Conservation (phyloP, 2,329 filamentous ascomycete genomes). For the Pseudogymnoascus sp. region DNA sequence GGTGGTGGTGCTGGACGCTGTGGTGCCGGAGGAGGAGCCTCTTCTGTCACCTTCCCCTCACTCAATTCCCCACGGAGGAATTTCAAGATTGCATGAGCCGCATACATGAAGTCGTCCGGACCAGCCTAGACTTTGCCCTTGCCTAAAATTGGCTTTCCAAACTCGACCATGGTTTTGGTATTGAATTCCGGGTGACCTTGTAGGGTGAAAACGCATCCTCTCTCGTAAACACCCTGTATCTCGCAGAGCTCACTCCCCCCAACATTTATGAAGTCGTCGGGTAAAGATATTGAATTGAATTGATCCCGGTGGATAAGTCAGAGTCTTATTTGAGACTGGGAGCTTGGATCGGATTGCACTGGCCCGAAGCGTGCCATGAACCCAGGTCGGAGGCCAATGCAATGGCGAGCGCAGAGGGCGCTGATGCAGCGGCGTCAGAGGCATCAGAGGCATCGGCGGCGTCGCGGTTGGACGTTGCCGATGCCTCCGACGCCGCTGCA, state of each 20-base stretch:
- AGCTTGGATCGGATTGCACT: slow-evolving; percentile 8
- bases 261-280: slow-evolving; percentile 17
- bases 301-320: slow-evolving; percentile 35
- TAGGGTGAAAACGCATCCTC: slow-evolving; percentile 33
- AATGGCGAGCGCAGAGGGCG: too few species aligned
- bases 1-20: background rate
- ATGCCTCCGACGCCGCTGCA: too few species aligned
- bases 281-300: slow-evolving; percentile 20
- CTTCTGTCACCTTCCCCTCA: background rate
- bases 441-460: too few species aligned
- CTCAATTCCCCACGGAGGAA: slow-evolving; percentile 24
- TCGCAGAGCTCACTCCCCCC: slow-evolving; percentile 28
- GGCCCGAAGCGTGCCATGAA: slow-evolving; percentile 20
- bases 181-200: slow-evolving; percentile 41
- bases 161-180: slow-evolving; percentile 31
- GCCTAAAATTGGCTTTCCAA: slow-evolving; percentile 25
- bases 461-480: too few species aligned
- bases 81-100: slow-evolving; percentile 25
- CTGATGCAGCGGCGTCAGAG: too few species aligned
- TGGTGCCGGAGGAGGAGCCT: background rate
- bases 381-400: background rate
- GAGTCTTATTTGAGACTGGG: slow-evolving; percentile 19
- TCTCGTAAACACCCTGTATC: slow-evolving; percentile 34
- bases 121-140: slow-evolving; percentile 19
- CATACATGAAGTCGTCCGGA: slow-evolving; percentile 25